A percentile compares a stretch with the other conserved stretches of the same genome.
Evolutionary conservation across 2,329 filamentous ascomycete genomes (phyloP).

Genomic region (Hypocreales sp.): DNA sequence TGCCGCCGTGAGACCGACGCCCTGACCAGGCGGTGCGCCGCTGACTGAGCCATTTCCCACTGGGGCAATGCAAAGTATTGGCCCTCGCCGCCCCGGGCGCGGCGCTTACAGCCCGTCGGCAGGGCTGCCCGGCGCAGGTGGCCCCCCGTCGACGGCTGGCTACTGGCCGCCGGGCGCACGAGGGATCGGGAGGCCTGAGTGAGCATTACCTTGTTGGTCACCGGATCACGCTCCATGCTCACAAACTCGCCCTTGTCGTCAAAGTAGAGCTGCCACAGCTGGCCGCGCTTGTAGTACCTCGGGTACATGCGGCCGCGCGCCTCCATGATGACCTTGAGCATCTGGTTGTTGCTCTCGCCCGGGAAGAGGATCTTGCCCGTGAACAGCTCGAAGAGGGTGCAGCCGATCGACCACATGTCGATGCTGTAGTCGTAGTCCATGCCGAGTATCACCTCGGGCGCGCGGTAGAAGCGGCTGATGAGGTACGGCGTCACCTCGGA

Average conservation of each 20-base stretch:
- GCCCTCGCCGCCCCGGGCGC: too few relatives aligned
- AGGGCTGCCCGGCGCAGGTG: too few relatives aligned
- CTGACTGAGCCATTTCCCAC: too few relatives aligned
- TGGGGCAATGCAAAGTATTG: too few relatives aligned
- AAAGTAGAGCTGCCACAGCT: constrained; percentile 65
- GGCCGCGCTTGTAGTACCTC: constrained; percentile 73
- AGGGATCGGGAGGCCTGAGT: too few relatives aligned
- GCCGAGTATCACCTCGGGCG: constrained; percentile 93
- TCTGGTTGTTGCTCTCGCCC: constrained; percentile 92
- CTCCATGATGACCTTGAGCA: constrained; percentile 94
- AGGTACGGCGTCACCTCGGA: constrained; percentile 90
- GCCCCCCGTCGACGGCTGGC: too few relatives aligned
- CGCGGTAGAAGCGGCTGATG: constrained; percentile 92
- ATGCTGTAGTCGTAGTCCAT: constrained; percentile 89
- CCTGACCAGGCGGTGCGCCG: too few relatives aligned
- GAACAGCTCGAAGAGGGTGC: constrained; percentile 91
- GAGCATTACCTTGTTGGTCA: constrained; percentile 75
- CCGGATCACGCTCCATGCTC: constrained; percentile 73
- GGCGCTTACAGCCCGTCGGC: too few relatives aligned
- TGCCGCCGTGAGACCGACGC: too few relatives aligned
- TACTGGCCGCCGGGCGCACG: too few relatives aligned
- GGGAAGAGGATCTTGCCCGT: constrained; percentile 96
- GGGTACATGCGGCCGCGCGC: constrained; percentile 82
- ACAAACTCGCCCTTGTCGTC: constrained; percentile 73
- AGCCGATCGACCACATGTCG: constrained; percentile 96